These are phyloP conservation scores for Irpex rosettiformis DNA, from an alignment of 1,284 basidiomycete species.

Conservation along the genomic window DNA sequence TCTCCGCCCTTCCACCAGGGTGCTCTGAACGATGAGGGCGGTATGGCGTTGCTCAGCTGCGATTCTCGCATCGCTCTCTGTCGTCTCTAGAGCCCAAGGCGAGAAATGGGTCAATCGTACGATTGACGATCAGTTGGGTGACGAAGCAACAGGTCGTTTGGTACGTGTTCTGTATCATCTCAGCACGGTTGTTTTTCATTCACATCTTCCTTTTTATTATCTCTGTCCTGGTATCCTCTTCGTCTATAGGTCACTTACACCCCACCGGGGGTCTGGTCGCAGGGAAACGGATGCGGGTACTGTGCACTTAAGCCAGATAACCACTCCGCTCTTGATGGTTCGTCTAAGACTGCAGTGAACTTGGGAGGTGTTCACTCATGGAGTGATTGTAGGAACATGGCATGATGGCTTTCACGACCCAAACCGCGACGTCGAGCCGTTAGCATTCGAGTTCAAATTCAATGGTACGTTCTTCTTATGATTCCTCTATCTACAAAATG, in stretches of 20 bases:
- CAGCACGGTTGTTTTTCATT: neutral
- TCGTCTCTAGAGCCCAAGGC: neutral
- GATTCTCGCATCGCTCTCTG: neutral
- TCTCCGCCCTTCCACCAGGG: neutral
- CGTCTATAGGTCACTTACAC: constrained; percentile 2
- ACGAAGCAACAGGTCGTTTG: constrained; percentile 3
- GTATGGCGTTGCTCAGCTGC: neutral
- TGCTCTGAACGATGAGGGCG: neutral
- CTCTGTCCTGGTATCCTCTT: too few species aligned
- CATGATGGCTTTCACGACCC: constrained; percentile 3
- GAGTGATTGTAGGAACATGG: constrained; percentile 3
- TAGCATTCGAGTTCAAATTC: constrained; percentile 12
- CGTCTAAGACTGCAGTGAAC: neutral
- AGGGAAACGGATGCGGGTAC: constrained; percentile 3
- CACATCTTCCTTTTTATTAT: neutral
- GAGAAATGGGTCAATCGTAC: neutral
- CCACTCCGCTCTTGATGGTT: neutral
- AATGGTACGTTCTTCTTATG: constrained; percentile 11
- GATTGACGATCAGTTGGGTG: constrained; percentile 8
- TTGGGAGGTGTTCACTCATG: neutral
- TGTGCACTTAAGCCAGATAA: constrained; percentile 2
- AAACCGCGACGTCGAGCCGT: neutral
- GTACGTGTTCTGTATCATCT: neutral
- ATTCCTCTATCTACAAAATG: neutral
- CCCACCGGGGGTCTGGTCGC: neutral